phyloP scores from a whole-genome alignment of 257 asterid species.

The Fraxinus pennsylvanica region DNA sequence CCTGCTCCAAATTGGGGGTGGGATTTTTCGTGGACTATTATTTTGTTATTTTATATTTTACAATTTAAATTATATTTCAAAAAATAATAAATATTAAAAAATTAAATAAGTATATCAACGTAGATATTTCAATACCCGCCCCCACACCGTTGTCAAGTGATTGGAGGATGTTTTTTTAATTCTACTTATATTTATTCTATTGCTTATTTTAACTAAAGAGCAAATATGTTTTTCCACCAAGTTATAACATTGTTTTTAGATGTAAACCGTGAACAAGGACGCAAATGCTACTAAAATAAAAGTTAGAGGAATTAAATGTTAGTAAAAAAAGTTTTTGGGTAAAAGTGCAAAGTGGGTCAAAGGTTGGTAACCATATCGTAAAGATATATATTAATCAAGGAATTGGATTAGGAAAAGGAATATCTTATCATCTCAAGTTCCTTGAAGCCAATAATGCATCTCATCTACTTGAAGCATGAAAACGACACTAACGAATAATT shows the following conservation, averaged over 20 bases:
- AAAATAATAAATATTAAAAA: too few species aligned
- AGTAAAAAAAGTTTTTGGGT: neutral
- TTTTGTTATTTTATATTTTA: too few species aligned
- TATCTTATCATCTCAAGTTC: neutral
- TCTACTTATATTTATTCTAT: neutral
- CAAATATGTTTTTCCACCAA: neutral
- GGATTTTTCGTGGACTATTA: too few species aligned
- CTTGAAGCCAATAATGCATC: neutral
- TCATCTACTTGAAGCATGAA: neutral
- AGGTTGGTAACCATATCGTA: neutral
- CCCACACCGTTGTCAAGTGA: too few species aligned
- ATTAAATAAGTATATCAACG: too few species aligned
- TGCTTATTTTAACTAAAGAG: neutral
- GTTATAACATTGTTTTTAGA: neutral
- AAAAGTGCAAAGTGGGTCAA: neutral
- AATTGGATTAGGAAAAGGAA: neutral
- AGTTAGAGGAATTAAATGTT: neutral
- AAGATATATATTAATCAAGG: neutral
- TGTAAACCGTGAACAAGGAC: neutral
- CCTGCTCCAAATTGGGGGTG: too few species aligned
- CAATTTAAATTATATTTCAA: too few species aligned
- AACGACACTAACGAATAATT: neutral
- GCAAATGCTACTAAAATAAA: neutral
- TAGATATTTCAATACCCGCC: too few species aligned
- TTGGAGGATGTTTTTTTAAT: too few species aligned